phyloP scores from a whole-genome alignment of 257 asterid species.

The Jasminum sambac region DNA sequence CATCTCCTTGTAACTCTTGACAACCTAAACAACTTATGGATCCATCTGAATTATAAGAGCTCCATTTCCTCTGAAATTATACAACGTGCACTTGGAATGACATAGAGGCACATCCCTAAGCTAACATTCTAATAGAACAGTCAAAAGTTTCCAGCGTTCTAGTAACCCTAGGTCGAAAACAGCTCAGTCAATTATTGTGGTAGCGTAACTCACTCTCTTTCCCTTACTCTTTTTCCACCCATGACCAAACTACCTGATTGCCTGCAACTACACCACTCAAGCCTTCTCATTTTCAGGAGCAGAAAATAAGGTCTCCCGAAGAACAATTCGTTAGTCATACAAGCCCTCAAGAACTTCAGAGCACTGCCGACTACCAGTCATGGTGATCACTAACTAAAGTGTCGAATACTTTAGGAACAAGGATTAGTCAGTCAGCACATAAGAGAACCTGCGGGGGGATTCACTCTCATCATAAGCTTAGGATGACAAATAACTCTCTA shows the following conservation, averaged over 20 bases:
- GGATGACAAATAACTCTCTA: neutral
- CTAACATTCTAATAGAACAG: neutral
- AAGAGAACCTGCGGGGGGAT: neutral
- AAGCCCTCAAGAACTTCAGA: neutral
- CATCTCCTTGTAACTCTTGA: neutral
- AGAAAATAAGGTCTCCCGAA: neutral
- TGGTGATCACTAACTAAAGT: neutral
- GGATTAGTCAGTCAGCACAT: neutral
- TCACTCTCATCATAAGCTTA: neutral
- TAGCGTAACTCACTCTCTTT: neutral
- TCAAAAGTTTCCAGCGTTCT: neutral
- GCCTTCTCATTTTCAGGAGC: constrained; percentile 1
- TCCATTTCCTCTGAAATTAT: neutral
- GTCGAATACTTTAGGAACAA: neutral
- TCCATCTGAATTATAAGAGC: neutral
- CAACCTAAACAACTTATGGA: neutral
- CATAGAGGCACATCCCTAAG: neutral
- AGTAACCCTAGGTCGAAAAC: neutral
- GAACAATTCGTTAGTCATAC: neutral
- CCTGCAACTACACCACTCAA: neutral
- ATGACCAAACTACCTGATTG: neutral
- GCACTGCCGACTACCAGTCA: neutral
- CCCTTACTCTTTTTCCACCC: neutral
- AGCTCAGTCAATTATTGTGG: neutral
- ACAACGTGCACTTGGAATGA: neutral